Conservation (phyloP, 2,329 filamentous ascomycete genomes). For the Xylariomycetidae sp. region DNA sequence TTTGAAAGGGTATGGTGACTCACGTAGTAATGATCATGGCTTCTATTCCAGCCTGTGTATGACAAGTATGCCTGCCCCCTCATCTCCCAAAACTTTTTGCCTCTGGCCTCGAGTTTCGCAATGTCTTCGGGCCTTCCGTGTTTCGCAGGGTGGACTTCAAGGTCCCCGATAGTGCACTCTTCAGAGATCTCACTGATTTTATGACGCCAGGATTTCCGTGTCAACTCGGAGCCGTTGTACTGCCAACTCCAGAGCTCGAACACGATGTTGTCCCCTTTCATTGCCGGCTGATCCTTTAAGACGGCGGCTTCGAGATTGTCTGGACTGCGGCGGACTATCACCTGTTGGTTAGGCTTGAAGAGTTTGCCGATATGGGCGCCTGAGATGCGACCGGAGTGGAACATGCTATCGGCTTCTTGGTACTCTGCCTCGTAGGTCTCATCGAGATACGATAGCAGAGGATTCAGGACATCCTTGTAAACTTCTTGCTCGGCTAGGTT, state of each 20-base stretch:
- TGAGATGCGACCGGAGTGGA: background rate
- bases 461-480: background rate
- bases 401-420: background rate
- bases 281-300: background rate
- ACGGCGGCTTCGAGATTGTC: slow-evolving; percentile 1
- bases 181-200: background rate
- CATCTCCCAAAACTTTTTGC: slow-evolving; percentile 1
- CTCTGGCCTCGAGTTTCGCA: background rate
- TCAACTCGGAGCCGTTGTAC: background rate
- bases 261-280: background rate
- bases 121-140: background rate
- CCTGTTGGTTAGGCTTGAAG: slow-evolving; percentile 1
- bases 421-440: slow-evolving; percentile 1
- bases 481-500: background rate
- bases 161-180: background rate
- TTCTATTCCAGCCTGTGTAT: slow-evolving; percentile 1
- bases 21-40: background rate
- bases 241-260: background rate
- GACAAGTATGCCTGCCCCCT: background rate
- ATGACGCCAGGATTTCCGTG: background rate
- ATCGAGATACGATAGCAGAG: background rate
- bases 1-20: background rate
- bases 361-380: slow-evolving; percentile 1
- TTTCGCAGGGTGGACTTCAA: background rate
- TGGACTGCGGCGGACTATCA: background rate